phyloP scores from a whole-genome alignment of 176 grass and related monocot species.

The Rhynchospora tenuis region DNA sequence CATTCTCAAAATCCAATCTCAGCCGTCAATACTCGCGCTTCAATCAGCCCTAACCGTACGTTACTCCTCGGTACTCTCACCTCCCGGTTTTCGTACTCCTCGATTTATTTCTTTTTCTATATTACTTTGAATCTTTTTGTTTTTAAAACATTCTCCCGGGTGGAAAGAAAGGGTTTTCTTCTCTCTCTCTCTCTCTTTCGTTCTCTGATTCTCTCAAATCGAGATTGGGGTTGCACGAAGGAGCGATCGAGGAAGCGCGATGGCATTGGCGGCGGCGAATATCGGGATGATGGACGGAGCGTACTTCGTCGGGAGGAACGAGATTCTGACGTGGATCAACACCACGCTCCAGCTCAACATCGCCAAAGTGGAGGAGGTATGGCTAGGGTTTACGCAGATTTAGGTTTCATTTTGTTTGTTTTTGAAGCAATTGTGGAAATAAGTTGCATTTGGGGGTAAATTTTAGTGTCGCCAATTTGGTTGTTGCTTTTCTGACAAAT shows the following conservation, averaged over 20 bases:
- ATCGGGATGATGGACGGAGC: conserved; percentile 94
- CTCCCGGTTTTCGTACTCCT: not conserved
- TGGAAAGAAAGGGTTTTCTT: not conserved
- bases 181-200: not conserved
- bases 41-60: not conserved
- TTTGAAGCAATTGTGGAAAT: not conserved
- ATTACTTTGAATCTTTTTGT: conserved; percentile 14
- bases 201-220: not conserved
- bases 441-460: not conserved
- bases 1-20: not conserved
- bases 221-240: conserved; percentile 8
- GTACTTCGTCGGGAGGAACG: conserved; percentile 87
- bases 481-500: not conserved
- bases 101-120: not conserved
- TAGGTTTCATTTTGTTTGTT: not conserved
- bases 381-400: not conserved
- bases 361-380: conserved; percentile 91
- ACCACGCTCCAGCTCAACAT: conserved; percentile 74
- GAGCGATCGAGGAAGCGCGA: not conserved
- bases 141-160: conserved; percentile 27
- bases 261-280: conserved; percentile 44
- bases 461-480: not conserved
- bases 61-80: not conserved
- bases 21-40: not conserved
- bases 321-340: conserved; percentile 92